Evolutionary conservation across 2,329 filamentous ascomycete species (phyloP).

Genomic region (Myriangium duriaei): DNA sequence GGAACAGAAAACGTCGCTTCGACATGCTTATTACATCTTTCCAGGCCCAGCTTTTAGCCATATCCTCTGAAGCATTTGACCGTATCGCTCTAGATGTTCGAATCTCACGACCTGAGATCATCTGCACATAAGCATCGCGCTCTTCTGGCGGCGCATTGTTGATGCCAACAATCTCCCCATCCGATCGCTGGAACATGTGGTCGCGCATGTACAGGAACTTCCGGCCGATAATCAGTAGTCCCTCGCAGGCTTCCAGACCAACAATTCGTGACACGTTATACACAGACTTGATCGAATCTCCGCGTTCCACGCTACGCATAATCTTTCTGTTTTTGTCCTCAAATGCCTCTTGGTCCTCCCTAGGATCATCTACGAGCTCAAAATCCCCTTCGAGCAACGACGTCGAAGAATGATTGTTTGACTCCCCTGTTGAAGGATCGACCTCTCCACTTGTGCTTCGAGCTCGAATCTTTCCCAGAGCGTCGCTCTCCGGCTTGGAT

Average conservation of each 20-base stretch:
- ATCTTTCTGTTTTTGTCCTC: conserved; percentile 98
- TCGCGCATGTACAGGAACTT: conserved; percentile 89
- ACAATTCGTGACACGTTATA: conserved; percentile 93
- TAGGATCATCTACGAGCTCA: conserved; percentile 88
- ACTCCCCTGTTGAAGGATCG: conserved; percentile 6
- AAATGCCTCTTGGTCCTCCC: conserved; percentile 70
- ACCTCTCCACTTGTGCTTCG: conserved; percentile 1
- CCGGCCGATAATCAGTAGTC: conserved; percentile 84
- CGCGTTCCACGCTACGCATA: conserved; percentile 81
- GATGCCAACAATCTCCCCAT: conserved; percentile 93
- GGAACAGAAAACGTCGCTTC: conserved; percentile 86
- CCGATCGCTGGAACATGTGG: conserved; percentile 86
- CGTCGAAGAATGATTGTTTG: conserved; percentile 31
- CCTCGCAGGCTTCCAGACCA: conserved; percentile 85
- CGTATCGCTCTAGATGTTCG: conserved; percentile 23
- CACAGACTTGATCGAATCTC: conserved; percentile 83
- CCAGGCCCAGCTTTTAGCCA: conserved; percentile 87
- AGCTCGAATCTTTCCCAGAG: neutral
- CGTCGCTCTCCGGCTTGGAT: neutral
- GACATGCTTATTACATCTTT: conserved; percentile 88
- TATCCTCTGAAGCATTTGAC: conserved; percentile 45
- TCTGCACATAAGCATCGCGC: conserved; percentile 86
- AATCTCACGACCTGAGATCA: conserved; percentile 70
- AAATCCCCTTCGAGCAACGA: conserved; percentile 70
- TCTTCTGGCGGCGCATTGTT: conserved; percentile 88